Conservation (phyloP, 2,329 filamentous ascomycete genomes). For the Colletotrichum costaricense region DNA sequence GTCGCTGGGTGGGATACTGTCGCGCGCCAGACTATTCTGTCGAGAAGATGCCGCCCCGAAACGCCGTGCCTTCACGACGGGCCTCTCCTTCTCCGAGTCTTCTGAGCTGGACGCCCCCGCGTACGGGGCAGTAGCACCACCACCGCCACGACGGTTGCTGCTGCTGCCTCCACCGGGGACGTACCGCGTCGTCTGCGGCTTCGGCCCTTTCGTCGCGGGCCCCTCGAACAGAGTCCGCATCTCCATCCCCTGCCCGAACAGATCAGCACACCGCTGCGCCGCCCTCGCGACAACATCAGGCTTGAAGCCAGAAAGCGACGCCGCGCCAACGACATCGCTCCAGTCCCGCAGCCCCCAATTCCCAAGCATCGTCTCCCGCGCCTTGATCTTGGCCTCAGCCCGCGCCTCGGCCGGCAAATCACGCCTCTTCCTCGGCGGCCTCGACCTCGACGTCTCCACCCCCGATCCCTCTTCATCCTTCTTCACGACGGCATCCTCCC, state of each 20-base stretch:
- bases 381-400: constrained; percentile 38
- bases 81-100: not conserved
- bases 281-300: constrained; percentile 73
- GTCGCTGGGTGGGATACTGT: constrained; percentile 37
- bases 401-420: constrained; percentile 13
- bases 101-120: constrained; percentile 9
- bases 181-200: constrained; percentile 17
- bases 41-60: constrained; percentile 45
- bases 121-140: not conserved
- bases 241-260: constrained; percentile 80
- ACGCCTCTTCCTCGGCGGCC: constrained; percentile 36
- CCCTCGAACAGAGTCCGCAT: constrained; percentile 65
- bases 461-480: constrained; percentile 5
- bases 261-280: constrained; percentile 76
- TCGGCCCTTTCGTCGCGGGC: constrained; percentile 36
- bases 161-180: not conserved
- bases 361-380: constrained; percentile 41
- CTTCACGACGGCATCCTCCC: constrained; percentile 24
- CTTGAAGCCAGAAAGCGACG: constrained; percentile 79
- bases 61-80: constrained; percentile 38
- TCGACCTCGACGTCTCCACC: constrained; percentile 14
- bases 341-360: constrained; percentile 74
- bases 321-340: constrained; percentile 85
- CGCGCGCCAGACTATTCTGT: constrained; percentile 43
- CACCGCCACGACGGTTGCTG: no score